These are phyloP conservation scores for Rasamsonia emersonii DNA, from an alignment of 2,329 filamentous ascomycete species.

Conservation along the genomic window DNA sequence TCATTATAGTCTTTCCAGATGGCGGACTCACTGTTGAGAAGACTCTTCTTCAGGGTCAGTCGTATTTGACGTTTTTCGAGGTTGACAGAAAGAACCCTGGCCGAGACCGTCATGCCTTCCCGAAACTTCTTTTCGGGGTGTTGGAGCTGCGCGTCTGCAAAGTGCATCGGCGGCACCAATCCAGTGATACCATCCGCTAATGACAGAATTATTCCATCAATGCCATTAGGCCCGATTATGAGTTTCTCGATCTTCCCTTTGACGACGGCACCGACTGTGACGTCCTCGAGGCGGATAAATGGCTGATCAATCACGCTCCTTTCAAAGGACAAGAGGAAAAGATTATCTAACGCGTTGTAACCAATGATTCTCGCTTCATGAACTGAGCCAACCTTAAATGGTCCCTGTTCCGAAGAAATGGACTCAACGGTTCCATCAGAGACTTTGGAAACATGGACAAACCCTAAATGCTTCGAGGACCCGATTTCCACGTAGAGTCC, in stretches of 20 bases:
- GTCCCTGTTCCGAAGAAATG: constrained; percentile 65
- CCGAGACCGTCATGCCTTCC: constrained; percentile 75
- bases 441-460: constrained; percentile 89
- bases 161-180: constrained; percentile 78
- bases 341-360: constrained; percentile 77
- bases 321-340: constrained; percentile 80
- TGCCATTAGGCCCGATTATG: constrained; percentile 66
- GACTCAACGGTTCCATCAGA: constrained; percentile 84
- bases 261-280: constrained; percentile 71
- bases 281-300: constrained; percentile 85
- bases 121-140: constrained; percentile 96
- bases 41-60: constrained; percentile 86
- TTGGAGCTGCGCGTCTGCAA: constrained; percentile 78
- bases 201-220: constrained; percentile 72
- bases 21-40: constrained; percentile 81
- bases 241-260: constrained; percentile 80
- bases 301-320: constrained; percentile 73
- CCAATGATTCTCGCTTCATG: constrained; percentile 77
- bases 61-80: constrained; percentile 67
- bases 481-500: constrained; percentile 74
- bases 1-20: constrained; percentile 71
- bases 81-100: constrained; percentile 74
- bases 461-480: constrained; percentile 60
- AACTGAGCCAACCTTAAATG: constrained; percentile 66
- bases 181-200: constrained; percentile 80